phyloP scores from a whole-genome alignment of 306 rosid genomes.

The Ceratonia siliqua region DNA sequence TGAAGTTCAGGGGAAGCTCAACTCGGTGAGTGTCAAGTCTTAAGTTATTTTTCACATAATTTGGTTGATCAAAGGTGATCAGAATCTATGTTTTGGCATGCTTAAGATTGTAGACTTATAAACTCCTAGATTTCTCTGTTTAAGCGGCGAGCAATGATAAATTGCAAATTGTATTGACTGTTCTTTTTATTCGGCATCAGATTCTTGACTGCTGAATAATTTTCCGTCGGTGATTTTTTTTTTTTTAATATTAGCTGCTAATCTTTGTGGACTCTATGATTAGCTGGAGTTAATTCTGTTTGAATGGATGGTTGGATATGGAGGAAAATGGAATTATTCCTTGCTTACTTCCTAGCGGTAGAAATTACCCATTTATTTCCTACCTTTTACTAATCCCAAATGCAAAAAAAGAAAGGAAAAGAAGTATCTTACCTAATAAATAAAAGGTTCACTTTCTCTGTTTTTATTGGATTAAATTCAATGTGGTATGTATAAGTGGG shows the following conservation, averaged over 20 bases:
- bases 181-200: neutral
- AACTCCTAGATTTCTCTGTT: neutral
- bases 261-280: neutral
- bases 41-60: neutral
- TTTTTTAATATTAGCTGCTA: neutral
- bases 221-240: neutral
- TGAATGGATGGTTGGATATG: neutral
- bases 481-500: no score
- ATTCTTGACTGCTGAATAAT: neutral
- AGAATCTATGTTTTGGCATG: neutral
- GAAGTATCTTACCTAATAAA: no score
- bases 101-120: neutral
- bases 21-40: conserved; percentile 42
- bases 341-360: neutral
- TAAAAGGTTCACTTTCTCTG: no score
- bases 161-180: neutral
- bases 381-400: neutral
- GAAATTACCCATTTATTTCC: neutral
- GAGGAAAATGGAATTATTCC: neutral
- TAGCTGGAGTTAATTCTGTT: neutral
- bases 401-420: neutral
- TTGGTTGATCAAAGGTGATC: neutral
- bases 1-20: conserved; percentile 43
- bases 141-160: neutral
- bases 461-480: neutral